These are phyloP conservation scores for Cryptococcus hybrid DNA, from an alignment of 1,284 basidiomycete genomes.

Conservation along the genomic window DNA sequence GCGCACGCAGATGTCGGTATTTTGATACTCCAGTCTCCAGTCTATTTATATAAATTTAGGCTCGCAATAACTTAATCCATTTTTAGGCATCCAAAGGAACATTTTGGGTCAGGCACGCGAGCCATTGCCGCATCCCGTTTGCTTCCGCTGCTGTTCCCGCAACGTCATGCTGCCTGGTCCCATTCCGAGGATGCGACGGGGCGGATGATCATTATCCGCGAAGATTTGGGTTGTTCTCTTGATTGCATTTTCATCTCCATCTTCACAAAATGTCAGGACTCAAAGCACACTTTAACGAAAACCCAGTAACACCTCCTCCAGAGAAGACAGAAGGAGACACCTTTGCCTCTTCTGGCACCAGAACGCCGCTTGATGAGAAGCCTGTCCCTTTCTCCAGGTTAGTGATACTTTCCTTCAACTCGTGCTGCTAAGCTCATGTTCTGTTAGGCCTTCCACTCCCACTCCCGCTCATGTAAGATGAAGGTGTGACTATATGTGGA, in stretches of 20 bases:
- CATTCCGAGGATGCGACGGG: background rate
- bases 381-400: constrained; percentile 49
- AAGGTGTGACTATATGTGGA: background rate
- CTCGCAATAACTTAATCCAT: too few relatives aligned
- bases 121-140: too few relatives aligned
- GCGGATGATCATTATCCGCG: background rate
- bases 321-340: constrained; percentile 17
- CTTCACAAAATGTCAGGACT: constrained; percentile 14
- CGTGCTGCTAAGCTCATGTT: background rate
- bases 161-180: too few relatives aligned
- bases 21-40: too few relatives aligned
- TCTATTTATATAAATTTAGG: too few relatives aligned
- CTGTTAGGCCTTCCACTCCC: constrained; percentile 35
- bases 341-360: constrained; percentile 1
- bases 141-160: too few relatives aligned
- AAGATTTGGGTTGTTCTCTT: constrained; percentile 1
- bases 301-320: constrained; percentile 17
- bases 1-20: too few relatives aligned
- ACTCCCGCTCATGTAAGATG: background rate
- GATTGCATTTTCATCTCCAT: background rate
- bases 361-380: constrained; percentile 8
- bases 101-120: too few relatives aligned
- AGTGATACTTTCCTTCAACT: background rate
- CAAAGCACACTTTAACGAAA: constrained; percentile 26
- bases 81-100: too few relatives aligned